phyloP scores from a whole-genome alignment of 2,329 filamentous ascomycete genomes.

The Trematosphaeria pertusa region DNA sequence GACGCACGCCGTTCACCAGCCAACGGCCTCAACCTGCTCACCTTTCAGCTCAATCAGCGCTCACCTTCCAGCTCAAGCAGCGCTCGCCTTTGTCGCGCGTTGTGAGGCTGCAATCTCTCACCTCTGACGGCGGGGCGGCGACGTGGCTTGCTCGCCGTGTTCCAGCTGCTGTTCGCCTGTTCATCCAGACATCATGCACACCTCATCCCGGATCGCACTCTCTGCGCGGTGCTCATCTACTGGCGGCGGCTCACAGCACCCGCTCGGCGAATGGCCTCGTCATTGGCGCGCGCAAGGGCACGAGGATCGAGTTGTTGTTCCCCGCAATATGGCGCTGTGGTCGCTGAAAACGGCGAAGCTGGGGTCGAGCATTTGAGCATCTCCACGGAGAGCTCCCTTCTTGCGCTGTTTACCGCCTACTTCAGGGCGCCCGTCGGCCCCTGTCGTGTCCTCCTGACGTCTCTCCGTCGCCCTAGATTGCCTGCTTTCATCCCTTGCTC shows the following conservation, averaged over 20 bases:
- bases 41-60: slow-evolving; percentile 7
- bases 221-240: slow-evolving; percentile 1
- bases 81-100: slow-evolving; percentile 1
- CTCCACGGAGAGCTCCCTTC: slow-evolving; percentile 36
- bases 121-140: background rate
- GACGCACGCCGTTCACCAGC: too few species aligned
- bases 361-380: slow-evolving; percentile 29
- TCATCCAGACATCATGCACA: background rate
- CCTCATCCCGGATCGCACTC: background rate
- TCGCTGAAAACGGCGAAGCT: slow-evolving; percentile 20
- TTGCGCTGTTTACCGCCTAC: slow-evolving; percentile 10
- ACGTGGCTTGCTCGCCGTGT: slow-evolving; percentile 23
- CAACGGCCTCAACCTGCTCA: slow-evolving; percentile 14
- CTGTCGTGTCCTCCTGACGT: slow-evolving; percentile 14
- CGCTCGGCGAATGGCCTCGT: slow-evolving; percentile 12
- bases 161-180: slow-evolving; percentile 22
- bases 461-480: slow-evolving; percentile 7
- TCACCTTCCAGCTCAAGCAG: too few species aligned
- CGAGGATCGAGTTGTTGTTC: slow-evolving; percentile 18
- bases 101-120: slow-evolving; percentile 12
- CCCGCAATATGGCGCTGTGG: slow-evolving; percentile 36
- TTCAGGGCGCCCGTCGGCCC: slow-evolving; percentile 15
- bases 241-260: slow-evolving; percentile 22
- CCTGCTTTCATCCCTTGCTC: slow-evolving; percentile 5
- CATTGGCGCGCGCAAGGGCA: slow-evolving; percentile 12